Conservation (phyloP, 805 yeast genomes). For the Wickerhamiella galacta region DNA sequence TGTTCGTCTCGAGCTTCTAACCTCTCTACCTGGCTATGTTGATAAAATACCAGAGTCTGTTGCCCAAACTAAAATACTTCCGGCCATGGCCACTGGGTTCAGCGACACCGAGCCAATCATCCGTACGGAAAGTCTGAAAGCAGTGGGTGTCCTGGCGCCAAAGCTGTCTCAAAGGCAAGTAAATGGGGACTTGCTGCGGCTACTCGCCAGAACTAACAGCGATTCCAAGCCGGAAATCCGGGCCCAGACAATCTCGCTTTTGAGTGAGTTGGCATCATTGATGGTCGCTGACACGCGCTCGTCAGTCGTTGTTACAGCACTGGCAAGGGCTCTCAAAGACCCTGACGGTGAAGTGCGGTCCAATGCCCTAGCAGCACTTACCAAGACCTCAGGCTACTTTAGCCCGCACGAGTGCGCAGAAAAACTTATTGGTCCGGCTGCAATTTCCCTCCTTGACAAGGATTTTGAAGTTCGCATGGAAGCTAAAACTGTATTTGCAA, state of each 20-base stretch:
- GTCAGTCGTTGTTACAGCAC: slow-evolving; percentile 73
- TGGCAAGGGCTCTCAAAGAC: slow-evolving; percentile 68
- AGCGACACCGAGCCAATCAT: slow-evolving; percentile 70
- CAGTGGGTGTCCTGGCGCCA: slow-evolving; percentile 40
- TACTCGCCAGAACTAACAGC: slow-evolving; percentile 65
- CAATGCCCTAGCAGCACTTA: slow-evolving; percentile 63
- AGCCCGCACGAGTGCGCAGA: slow-evolving; percentile 61
- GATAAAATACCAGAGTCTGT: slow-evolving; percentile 37
- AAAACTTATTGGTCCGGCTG: slow-evolving; percentile 67
- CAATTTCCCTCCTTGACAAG: slow-evolving; percentile 66
- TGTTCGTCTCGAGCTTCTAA: slow-evolving; percentile 53
- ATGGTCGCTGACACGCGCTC: slow-evolving; percentile 43
- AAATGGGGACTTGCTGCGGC: slow-evolving; percentile 68
- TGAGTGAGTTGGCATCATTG: slow-evolving; percentile 45
- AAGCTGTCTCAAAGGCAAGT: slow-evolving; percentile 62
- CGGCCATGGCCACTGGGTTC: slow-evolving; percentile 60
- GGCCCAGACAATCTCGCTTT: slow-evolving; percentile 55
- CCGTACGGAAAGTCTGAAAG: slow-evolving; percentile 61
- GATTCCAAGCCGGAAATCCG: slow-evolving; percentile 64
- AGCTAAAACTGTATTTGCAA: slow-evolving; percentile 51
- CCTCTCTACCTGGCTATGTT: slow-evolving; percentile 40
- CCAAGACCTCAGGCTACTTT: slow-evolving; percentile 45
- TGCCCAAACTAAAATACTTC: slow-evolving; percentile 53
- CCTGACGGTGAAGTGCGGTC: slow-evolving; percentile 56
- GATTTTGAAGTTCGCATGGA: slow-evolving; percentile 52